Conservation (phyloP, 2,329 filamentous ascomycete genomes). For the Cryphonectria parasitica region DNA sequence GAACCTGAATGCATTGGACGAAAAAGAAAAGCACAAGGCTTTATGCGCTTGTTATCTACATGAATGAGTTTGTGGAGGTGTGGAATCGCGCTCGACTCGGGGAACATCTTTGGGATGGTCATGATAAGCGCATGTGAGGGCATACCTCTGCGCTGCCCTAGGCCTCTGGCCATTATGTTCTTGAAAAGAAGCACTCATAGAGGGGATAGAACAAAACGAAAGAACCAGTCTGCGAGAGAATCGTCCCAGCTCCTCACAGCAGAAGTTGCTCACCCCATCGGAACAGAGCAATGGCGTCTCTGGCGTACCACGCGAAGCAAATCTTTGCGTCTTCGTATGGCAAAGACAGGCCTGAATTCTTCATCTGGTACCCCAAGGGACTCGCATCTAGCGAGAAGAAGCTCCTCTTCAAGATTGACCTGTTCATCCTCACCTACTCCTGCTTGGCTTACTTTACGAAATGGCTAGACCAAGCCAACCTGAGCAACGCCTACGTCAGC, state of each 20-base stretch:
- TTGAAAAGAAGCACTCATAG: neutral
- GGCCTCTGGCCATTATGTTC: neutral
- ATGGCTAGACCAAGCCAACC: slow-evolving; percentile 36
- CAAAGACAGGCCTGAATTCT: slow-evolving; percentile 32
- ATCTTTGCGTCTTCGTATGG: slow-evolving; percentile 38
- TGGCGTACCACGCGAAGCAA: slow-evolving; percentile 31
- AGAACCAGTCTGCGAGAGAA: neutral
- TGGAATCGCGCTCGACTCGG: neutral
- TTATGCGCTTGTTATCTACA: neutral
- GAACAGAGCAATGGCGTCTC: slow-evolving; percentile 15
- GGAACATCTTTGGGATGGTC: neutral
- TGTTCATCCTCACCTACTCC: slow-evolving; percentile 37
- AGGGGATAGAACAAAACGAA: neutral
- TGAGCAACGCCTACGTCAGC: slow-evolving; percentile 52
- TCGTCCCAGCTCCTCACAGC: neutral
- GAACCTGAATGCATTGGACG: neutral
- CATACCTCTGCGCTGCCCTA: neutral
- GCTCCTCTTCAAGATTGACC: slow-evolving; percentile 38
- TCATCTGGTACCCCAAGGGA: slow-evolving; percentile 36
- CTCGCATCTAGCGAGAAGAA: slow-evolving; percentile 34
- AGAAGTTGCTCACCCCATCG: neutral
- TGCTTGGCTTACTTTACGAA: slow-evolving; percentile 37
- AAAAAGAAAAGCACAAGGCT: neutral
- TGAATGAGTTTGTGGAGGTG: neutral
- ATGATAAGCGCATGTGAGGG: neutral